Evolutionary conservation across 2,329 filamentous ascomycete genomes (phyloP).

Genomic region (Arthroderma sp.): DNA sequence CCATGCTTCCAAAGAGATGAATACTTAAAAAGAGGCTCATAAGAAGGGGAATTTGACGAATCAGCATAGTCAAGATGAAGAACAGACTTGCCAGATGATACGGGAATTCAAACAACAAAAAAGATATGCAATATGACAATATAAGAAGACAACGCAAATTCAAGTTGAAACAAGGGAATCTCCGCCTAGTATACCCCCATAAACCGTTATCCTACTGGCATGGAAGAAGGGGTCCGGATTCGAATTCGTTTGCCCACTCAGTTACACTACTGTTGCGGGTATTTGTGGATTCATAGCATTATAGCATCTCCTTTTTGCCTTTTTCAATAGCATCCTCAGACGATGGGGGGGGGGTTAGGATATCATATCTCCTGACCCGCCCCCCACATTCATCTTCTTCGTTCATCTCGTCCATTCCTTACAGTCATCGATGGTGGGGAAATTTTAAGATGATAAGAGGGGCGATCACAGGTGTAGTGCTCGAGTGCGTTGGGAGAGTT

Average conservation of each 20-base stretch:
- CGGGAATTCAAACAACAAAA: not conserved
- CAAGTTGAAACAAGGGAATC: not conserved
- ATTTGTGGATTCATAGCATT: not conserved
- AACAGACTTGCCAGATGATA: not conserved
- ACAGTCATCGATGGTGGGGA: no score
- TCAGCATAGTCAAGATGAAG: not conserved
- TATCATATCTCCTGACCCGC: not conserved
- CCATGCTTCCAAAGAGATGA: conserved; percentile 3
- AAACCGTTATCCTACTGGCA: not conserved
- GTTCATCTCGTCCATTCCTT: no score
- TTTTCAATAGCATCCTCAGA: not conserved
- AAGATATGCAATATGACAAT: not conserved
- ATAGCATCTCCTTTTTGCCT: not conserved
- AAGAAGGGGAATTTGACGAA: not conserved
- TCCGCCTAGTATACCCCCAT: not conserved
- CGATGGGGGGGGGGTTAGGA: not conserved
- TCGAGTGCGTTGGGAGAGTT: not conserved
- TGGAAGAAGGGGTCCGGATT: not conserved
- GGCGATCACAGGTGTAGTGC: conserved; percentile 1
- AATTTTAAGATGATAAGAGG: not conserved
- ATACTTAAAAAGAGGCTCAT: not conserved
- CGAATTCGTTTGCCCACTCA: not conserved
- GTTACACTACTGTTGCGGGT: conserved; percentile 1
- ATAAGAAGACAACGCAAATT: not conserved
- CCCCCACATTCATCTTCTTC: not conserved